Evolutionary conservation across 345 rosid genomes (phyloP).

Genomic region (Populus euphratica): DNA sequence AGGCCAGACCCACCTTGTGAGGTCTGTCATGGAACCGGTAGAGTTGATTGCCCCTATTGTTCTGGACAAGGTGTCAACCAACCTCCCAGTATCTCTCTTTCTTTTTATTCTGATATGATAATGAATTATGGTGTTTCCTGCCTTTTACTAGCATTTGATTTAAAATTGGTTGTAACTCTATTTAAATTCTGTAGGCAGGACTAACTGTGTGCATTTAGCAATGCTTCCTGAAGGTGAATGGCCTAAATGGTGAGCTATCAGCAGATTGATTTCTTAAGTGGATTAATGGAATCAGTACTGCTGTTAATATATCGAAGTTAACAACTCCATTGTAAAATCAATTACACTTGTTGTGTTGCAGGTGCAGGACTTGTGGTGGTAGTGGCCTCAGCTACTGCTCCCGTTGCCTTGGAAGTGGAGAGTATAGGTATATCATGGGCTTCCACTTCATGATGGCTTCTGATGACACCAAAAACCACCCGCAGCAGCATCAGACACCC

Average conservation of each 20-base stretch:
- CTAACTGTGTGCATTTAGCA: slow-evolving; percentile 40
- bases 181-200: slow-evolving; percentile 49
- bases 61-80: slow-evolving; percentile 52
- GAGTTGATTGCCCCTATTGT: slow-evolving; percentile 60
- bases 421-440: slow-evolving; percentile 57
- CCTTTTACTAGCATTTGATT: too few relatives aligned
- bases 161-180: too few relatives aligned
- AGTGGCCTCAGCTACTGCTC: slow-evolving; percentile 67
- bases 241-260: slow-evolving; percentile 68
- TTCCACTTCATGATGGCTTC: slow-evolving; percentile 51
- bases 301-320: too few relatives aligned
- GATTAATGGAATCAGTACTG: background rate
- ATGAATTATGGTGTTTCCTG: background rate
- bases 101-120: background rate
- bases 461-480: background rate
- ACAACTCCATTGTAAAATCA: background rate
- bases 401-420: slow-evolving; percentile 75
- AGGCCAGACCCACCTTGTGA: slow-evolving; percentile 62
- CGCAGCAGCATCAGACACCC: slow-evolving; percentile 3
- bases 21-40: slow-evolving; percentile 63
- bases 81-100: background rate
- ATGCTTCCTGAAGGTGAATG: slow-evolving; percentile 82
- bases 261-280: background rate
- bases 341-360: slow-evolving; percentile 16
- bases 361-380: slow-evolving; percentile 78